Evolutionary conservation across 2,329 filamentous ascomycete species (phyloP), one percentile per base, ranked within the genome.

Genomic region (Hypoxylon sp.): DNA sequence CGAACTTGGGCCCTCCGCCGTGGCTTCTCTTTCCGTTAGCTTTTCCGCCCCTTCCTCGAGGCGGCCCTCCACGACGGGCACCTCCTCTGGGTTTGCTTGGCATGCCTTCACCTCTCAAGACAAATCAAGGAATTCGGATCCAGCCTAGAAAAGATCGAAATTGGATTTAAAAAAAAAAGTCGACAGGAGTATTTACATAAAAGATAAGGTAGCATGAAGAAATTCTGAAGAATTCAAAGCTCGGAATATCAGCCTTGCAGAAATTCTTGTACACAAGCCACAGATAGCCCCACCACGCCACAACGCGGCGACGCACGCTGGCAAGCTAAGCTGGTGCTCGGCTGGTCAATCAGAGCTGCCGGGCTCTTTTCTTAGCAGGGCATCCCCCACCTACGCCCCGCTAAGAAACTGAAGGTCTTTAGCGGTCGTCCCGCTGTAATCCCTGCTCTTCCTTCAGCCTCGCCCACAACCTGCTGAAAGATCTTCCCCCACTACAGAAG

Each of bases 1-100:
- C 75, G 57, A 83, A 83, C 29, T 74, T 74, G 26, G 73, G 74
- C 17, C 38, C 64, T 27, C 66, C 54, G 9, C 73, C 74, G 51
- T 73, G 73, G 1, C 48, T 48, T 50, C 68, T 64, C 50, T 69
- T 70, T 26, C 64, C 62, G 4, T 49, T 65, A 9, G 55, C 23
- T 49, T 59, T 68, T 48, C 37, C 54, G 55, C 60, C 63, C 29
- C 58, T 64, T 41, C 68, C 68, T 65, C 54, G 67, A 38, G 62
- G 35, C 37, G 65, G 58, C 9, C 54, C 58, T 33, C 67, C 67
- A 8, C 67, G 59, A 51, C 63, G 67, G n/a, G 60, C 56, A 24
- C 50, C 59, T 11, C 59, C 65, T 64, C 62, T 68, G 23, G 57
- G 62, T 43, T 59, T 65, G 6, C 63, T 58, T 26, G 60, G 61